A percentile compares a stretch with the other conserved stretches of the same genome.
Evolutionary conservation across 2,329 filamentous ascomycete species (phyloP).

Genomic region (Clathrospora elynae): DNA sequence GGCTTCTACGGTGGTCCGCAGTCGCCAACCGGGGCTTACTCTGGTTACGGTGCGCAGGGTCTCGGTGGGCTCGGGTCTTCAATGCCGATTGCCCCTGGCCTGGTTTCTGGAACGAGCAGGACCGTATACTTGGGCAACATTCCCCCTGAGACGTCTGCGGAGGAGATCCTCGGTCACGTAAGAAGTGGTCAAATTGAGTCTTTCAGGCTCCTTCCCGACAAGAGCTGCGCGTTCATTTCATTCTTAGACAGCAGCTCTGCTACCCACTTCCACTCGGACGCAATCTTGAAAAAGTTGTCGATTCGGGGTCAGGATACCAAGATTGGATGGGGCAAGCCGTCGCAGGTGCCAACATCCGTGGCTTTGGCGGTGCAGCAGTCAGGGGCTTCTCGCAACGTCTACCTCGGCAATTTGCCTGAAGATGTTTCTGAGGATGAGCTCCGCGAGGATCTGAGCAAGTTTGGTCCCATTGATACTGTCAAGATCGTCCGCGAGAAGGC

Average conservation of each 20-base stretch:
- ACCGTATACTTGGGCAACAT: constrained; percentile 99
- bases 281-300: constrained; percentile 98
- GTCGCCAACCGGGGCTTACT: constrained; percentile 80
- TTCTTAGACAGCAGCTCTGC: constrained; percentile 97
- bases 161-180: constrained; percentile 95
- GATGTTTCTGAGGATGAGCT: constrained; percentile 90
- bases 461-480: constrained; percentile 93
- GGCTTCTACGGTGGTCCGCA: constrained; percentile 82
- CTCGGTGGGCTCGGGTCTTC: constrained; percentile 71
- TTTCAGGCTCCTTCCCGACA: constrained; percentile 93
- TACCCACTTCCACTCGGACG: constrained; percentile 98
- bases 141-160: constrained; percentile 93
- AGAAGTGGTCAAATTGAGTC: constrained; percentile 98
- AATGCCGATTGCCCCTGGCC: constrained; percentile 75
- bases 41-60: constrained; percentile 64
- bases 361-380: constrained; percentile 98
- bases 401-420: constrained; percentile 89
- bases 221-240: constrained; percentile 99
- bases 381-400: constrained; percentile 94
- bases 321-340: constrained; percentile 98
- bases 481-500: constrained; percentile 98
- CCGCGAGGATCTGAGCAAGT: constrained; percentile 93
- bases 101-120: constrained; percentile 88
- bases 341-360: constrained; percentile 95
- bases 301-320: constrained; percentile 99